Base-by-base conservation (phyloP, 2,329 filamentous ascomycete genomes). In the Botryosphaeria dothidea region DNA sequence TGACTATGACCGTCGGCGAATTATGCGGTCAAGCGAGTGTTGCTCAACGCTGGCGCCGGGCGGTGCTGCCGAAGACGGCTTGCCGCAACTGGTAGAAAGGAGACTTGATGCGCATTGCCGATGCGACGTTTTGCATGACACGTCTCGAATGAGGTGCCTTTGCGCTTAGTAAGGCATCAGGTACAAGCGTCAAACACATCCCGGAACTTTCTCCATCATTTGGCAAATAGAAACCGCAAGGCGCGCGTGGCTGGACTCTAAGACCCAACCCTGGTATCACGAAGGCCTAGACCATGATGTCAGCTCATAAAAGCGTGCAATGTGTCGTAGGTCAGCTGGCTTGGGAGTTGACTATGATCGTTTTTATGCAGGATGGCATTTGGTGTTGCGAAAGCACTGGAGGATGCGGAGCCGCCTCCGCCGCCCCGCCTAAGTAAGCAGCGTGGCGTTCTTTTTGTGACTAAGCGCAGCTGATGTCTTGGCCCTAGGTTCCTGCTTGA, bases 341-440 rank as follows among this genome's bases (percentile, higher is more conserved):
- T 25, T n/a, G 2, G 29, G 8, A 4, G 41, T 60, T 17, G 56
- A 31, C 41, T 34, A 46, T 46, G 41, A n/a, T 5, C 15, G 19
- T 60, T 17, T 48, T 60, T 21, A 60, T 46, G 56, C 56, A 60
- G 7, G 9, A 11, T 19, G 56, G 41, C 8, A 43, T 17, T 11
- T 46, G 56, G 41, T 46, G 56, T 46, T 46, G 56, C 25, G 41
- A 60, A 46, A 38, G 38, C 56, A 38, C 56, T 46, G 34, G 51
- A 56, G 36, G 36, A 25, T 21, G 21, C 6, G 25, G 38, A 46
- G 38, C 38, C 31, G 2, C 7, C 2, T 11, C 31, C 34, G 19
- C n/a, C 11, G 19, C 4, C 6, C 4, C 6, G 36, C 31, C 45
- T 38, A 36, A 36, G 7, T 58, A 36, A 36, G 7, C 45, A 31